A percentile compares a stretch with the other conserved stretches of the same genome.
Evolutionary conservation across 768 basidiomycete species (phyloP).

Genomic region (Boletus vermiculosoides): DNA sequence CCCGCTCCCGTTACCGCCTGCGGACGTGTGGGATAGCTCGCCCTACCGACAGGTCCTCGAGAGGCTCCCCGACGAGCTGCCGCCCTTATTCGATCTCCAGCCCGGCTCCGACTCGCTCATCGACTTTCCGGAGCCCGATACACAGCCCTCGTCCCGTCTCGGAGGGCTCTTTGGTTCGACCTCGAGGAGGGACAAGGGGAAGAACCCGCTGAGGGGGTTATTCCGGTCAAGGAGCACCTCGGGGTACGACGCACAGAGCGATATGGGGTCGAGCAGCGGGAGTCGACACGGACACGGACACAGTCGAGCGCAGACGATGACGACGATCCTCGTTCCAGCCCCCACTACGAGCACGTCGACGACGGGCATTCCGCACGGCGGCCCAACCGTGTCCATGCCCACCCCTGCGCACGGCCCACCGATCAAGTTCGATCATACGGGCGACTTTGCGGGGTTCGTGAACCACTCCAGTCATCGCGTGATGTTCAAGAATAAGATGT

Average conservation of each 20-base stretch:
- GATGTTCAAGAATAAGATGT: slow-evolving; percentile 50
- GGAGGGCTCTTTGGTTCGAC: slow-evolving; percentile 22
- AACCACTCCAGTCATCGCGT: slow-evolving; percentile 68
- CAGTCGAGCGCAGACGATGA: slow-evolving; percentile 24
- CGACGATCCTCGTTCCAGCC: slow-evolving; percentile 26
- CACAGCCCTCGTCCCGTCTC: slow-evolving; percentile 22
- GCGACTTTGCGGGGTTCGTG: slow-evolving; percentile 49
- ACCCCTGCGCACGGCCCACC: slow-evolving; percentile 18
- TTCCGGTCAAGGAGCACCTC: slow-evolving; percentile 45
- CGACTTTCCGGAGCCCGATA: slow-evolving; percentile 13
- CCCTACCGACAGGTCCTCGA: slow-evolving; percentile 54
- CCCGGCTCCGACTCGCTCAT: background rate
- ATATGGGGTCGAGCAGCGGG: slow-evolving; percentile 15
- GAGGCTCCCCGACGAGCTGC: slow-evolving; percentile 47
- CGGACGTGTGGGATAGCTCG: slow-evolving; percentile 55
- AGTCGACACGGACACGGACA: slow-evolving; percentile 17
- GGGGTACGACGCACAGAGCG: slow-evolving; percentile 15
- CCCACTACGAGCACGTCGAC: background rate
- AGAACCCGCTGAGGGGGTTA: slow-evolving; percentile 40
- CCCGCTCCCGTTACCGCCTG: slow-evolving; percentile 64
- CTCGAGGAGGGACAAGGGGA: slow-evolving; percentile 35
- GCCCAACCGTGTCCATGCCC: slow-evolving; percentile 14
- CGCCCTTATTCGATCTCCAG: slow-evolving; percentile 14
- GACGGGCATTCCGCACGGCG: background rate
- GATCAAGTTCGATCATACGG: slow-evolving; percentile 44